Evolutionary conservation across 176 grass and related monocot genomes (phyloP).

Genomic region (Phoenix roebelenii): DNA sequence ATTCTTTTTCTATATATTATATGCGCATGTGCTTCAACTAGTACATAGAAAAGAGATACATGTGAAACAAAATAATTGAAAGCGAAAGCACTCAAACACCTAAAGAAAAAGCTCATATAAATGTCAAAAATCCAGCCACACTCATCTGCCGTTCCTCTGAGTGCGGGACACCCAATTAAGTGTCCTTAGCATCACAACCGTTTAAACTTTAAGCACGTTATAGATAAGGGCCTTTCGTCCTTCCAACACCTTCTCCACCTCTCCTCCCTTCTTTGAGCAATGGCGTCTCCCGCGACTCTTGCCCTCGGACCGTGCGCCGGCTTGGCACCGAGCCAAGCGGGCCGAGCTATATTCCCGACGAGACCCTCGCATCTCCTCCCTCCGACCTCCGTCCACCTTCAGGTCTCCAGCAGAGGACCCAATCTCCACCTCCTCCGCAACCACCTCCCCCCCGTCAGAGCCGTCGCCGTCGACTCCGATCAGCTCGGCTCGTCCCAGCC

Average conservation of each 20-base stretch:
- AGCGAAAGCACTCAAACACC: too few relatives aligned
- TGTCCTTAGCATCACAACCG: too few relatives aligned
- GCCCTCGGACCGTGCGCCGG: constrained; percentile 43
- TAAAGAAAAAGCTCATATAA: too few relatives aligned
- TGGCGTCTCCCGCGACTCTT: constrained; percentile 57
- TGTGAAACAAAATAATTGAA: too few relatives aligned
- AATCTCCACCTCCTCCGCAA: constrained; percentile 4
- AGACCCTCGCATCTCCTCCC: constrained; percentile 12
- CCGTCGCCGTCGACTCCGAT: constrained; percentile 52
- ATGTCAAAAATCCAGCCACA: too few relatives aligned
- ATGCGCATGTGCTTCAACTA: too few relatives aligned
- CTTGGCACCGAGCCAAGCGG: constrained; percentile 14
- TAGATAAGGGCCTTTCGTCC: constrained; percentile 41
- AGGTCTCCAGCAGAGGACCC: background rate
- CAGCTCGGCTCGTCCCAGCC: constrained; percentile 37
- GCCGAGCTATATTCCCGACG: background rate
- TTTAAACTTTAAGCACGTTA: background rate
- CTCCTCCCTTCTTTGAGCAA: constrained; percentile 5
- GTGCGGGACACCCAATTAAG: background rate
- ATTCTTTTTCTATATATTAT: too few relatives aligned
- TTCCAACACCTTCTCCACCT: background rate
- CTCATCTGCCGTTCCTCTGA: background rate
- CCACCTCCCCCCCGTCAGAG: constrained; percentile 12
- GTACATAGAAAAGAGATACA: too few relatives aligned
- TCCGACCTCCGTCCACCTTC: constrained; percentile 3